Evolutionary conservation across 106 monocot genomes (phyloP).

Genomic region (Ottelia alismoides): DNA sequence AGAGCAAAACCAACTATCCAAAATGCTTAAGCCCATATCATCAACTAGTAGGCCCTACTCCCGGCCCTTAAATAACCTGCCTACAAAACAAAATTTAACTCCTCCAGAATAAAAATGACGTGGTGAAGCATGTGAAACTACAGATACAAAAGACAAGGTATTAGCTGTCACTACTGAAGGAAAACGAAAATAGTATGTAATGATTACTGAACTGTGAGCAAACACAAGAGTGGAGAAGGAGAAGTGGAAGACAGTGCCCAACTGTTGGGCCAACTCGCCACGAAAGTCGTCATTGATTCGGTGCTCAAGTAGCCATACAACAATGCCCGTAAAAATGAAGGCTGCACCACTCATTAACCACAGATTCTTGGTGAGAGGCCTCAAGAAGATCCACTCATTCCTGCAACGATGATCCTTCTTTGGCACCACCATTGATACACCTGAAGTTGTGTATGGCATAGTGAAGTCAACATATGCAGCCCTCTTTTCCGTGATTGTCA

Average conservation of each 20-base stretch:
- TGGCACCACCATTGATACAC: slow-evolving; percentile 34
- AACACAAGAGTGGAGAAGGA: slow-evolving; percentile 48
- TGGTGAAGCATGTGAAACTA: too few relatives aligned
- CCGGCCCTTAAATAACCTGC: too few relatives aligned
- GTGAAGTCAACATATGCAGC: slow-evolving; percentile 42
- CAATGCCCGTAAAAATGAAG: slow-evolving; percentile 29
- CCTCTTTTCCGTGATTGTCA: slow-evolving; percentile 30
- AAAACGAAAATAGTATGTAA: neutral
- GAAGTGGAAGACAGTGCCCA: slow-evolving; percentile 34
- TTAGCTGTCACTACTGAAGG: neutral
- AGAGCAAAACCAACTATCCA: too few relatives aligned
- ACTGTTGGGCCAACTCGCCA: slow-evolving; percentile 8
- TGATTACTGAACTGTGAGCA: slow-evolving; percentile 27
- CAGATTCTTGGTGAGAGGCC: slow-evolving; percentile 10
- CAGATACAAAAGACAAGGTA: too few relatives aligned
- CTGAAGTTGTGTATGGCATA: slow-evolving; percentile 28
- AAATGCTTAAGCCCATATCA: too few relatives aligned
- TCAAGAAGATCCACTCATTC: slow-evolving; percentile 18
- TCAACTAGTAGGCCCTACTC: too few relatives aligned
- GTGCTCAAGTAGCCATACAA: slow-evolving; percentile 44
- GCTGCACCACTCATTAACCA: slow-evolving; percentile 13
- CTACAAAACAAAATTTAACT: too few relatives aligned
- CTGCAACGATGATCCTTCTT: slow-evolving; percentile 9
- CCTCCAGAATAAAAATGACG: too few relatives aligned
- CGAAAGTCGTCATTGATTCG: slow-evolving; percentile 14